phyloP scores from a whole-genome alignment of 2,329 filamentous ascomycete genomes.

The Penicillium expansum region DNA sequence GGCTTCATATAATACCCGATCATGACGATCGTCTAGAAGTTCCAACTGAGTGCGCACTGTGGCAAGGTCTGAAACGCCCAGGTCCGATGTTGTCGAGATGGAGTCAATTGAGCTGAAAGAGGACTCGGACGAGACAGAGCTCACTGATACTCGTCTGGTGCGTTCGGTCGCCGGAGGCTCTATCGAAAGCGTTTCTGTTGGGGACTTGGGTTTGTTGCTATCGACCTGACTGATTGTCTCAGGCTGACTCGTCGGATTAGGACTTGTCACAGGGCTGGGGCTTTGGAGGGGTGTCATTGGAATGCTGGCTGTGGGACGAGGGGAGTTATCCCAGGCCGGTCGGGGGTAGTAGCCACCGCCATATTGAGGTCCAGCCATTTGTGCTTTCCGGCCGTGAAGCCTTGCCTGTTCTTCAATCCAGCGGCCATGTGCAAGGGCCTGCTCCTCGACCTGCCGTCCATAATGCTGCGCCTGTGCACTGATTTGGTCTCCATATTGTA shows the following conservation, averaged over 20 bases:
- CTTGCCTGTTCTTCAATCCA: conserved; percentile 41
- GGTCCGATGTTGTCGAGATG: conserved; percentile 37
- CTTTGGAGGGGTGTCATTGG: background rate
- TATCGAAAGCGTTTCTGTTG: background rate
- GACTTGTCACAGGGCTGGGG: conserved; percentile 5
- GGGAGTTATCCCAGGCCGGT: conserved; percentile 4
- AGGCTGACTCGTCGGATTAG: background rate
- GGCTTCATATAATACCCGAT: conserved; percentile 36
- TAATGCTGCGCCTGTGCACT: conserved; percentile 37
- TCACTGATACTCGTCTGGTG: conserved; percentile 29
- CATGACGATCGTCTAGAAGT: conserved; percentile 35
- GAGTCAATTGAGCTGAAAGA: conserved; percentile 40
- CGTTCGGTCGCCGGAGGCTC: conserved; percentile 10
- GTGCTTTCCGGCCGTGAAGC: conserved; percentile 27
- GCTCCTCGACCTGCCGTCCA: conserved; percentile 39
- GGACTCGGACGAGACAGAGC: conserved; percentile 32
- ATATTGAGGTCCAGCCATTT: conserved; percentile 1
- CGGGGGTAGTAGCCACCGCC: background rate
- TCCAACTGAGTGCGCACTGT: conserved; percentile 37
- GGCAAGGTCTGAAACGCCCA: conserved; percentile 36
- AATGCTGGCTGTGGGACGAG: background rate
- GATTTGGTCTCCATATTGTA: conserved; percentile 34
- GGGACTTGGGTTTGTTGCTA: background rate
- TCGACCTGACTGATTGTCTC: background rate
- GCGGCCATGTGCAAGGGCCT: conserved; percentile 36